Evolutionary conservation across 495 filamentous ascomycete genomes (phyloP), one percentile per base, ranked within the genome.

Genomic region (Xylaria longipes): DNA sequence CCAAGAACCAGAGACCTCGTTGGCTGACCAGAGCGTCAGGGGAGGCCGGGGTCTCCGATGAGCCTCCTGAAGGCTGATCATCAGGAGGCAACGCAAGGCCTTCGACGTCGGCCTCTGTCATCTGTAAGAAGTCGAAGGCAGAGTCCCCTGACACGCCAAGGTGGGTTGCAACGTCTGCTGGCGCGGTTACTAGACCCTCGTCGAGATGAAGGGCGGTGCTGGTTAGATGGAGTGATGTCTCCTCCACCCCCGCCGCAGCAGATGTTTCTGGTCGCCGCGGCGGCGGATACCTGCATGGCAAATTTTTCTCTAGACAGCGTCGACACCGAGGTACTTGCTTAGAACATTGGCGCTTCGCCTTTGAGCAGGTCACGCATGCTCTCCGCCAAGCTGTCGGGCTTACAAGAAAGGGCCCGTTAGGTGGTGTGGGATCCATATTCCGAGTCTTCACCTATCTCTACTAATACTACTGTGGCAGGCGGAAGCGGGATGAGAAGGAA

Each of bases 271-370:
- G 41, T 17, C 69, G 71, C 39, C 75, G 65, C 6, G 74, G 57
- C 4, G 75, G 71, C 4, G 68, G 75, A 68, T 79, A 79, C 25
- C 63, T 50, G 65, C 77, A 79, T 17, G 43, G 61, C 7, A 77
- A 27, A 2, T 65, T 65, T 29, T 68, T 75, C 22, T 69, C 65
- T 20, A 54, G 33, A 35, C 77, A 79, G 22, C 77, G 70, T 20
- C 73, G 75, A 35, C 75, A 79, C 12, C 65, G 54, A 3, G 77
- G 77, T 11, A 74, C 29, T 25, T 70, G 52, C 58, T 79, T 79
- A 17, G 70, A 77, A 68, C 77, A 79, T 57, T 79, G 73, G 46
- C 75, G 69, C 65, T 79, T 79, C n/a, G 75, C 65, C 70, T 65
- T 77, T 39, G 77, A 73, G 58, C 77, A 79, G 41, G 61, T 61